phyloP scores from a whole-genome alignment of 2,329 filamentous ascomycete species.

The Alternaria sp. region DNA sequence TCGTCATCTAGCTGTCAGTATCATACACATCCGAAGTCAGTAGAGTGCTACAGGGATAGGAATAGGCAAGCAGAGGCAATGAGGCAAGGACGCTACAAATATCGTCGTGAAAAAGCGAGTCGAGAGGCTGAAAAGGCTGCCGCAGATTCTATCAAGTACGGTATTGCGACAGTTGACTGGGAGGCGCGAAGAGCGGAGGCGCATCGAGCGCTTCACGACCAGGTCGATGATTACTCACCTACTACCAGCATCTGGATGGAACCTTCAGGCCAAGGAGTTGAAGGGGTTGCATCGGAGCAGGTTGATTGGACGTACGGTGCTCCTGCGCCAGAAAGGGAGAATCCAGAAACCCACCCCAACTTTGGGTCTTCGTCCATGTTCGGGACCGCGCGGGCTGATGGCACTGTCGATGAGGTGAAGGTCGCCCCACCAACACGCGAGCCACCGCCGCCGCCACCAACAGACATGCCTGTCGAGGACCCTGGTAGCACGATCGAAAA shows the following conservation, averaged over 20 bases:
- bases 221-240: not conserved
- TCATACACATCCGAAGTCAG: constrained; percentile 15
- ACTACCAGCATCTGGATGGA: not conserved
- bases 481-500: not conserved
- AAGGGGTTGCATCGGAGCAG: rapidly evolving
- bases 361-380: not conserved
- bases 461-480: not conserved
- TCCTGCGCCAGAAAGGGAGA: not conserved
- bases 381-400: not conserved
- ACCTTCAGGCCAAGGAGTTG: not conserved
- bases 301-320: not conserved
- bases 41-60: constrained; percentile 17
- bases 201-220: not conserved
- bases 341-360: not conserved
- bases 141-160: not conserved
- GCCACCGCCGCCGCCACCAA: not conserved
- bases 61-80: not conserved
- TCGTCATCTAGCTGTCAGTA: constrained; percentile 12
- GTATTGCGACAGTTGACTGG: constrained; percentile 5
- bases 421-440: not conserved
- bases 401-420: not conserved
- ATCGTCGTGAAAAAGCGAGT: not conserved
- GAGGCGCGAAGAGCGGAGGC: not conserved
- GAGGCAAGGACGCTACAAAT: not conserved
- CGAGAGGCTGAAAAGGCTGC: not conserved